Conservation (phyloP, 495 filamentous ascomycete species). For the Sordaria brevicollis region DNA sequence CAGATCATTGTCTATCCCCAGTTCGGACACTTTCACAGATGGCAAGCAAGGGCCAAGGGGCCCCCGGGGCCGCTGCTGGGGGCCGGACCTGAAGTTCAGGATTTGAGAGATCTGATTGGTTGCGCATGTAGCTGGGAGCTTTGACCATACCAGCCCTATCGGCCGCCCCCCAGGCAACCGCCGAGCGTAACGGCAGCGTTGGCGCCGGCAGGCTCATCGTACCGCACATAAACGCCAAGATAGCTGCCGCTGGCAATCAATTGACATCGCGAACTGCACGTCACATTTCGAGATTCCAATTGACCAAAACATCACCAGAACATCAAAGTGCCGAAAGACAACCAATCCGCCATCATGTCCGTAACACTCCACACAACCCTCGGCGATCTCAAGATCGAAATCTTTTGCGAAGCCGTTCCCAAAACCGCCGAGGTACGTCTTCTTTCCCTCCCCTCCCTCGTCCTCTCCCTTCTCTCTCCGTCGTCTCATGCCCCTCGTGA, state of each 20-base stretch:
- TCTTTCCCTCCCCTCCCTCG: slow-evolving; percentile 48
- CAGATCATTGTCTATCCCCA: not conserved
- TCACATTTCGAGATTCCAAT: not conserved
- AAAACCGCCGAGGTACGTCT: slow-evolving; percentile 65
- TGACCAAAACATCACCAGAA: not conserved
- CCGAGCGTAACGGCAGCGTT: not conserved
- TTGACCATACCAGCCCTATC: no score
- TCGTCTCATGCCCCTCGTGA: not conserved
- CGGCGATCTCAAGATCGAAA: slow-evolving; percentile 88
- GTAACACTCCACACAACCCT: slow-evolving; percentile 77
- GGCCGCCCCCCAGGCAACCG: not conserved
- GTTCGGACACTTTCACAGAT: not conserved
- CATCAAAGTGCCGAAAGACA: not conserved
- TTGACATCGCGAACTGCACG: not conserved
- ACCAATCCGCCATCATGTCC: slow-evolving; percentile 35
- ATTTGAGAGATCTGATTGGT: no score
- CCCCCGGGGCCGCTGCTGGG: no score
- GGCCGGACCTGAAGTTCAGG: no score
- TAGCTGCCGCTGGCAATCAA: not conserved
- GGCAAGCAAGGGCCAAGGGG: not conserved
- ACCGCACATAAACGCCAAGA: not conserved
- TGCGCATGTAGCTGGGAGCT: no score
- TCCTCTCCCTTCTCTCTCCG: slow-evolving; percentile 38
- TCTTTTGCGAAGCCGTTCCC: slow-evolving; percentile 91
- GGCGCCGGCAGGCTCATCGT: not conserved